A percentile compares a stretch with the other conserved stretches of the same genome.
phyloP scores from a whole-genome alignment of 1,139 yeast species.

The Pichia terricola region DNA sequence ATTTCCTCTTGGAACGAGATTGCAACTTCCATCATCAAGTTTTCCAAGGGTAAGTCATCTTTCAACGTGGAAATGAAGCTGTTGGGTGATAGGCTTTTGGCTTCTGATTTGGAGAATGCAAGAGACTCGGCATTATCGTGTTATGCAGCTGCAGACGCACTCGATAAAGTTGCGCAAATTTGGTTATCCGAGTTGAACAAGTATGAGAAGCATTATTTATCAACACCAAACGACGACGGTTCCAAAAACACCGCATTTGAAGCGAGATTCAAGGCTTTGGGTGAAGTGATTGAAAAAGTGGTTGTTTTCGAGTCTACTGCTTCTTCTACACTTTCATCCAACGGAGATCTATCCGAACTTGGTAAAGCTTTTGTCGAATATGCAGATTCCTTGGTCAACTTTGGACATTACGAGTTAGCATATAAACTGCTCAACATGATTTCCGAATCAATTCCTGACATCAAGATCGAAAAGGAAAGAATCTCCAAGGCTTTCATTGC shows the following conservation, averaged over 20 bases:
- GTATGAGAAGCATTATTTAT: conserved; percentile 42
- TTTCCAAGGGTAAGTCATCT: conserved; percentile 35
- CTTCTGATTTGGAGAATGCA: conserved; percentile 20
- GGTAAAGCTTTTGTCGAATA: conserved; percentile 64
- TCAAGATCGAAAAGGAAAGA: conserved; percentile 66
- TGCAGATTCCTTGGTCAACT: conserved; percentile 69
- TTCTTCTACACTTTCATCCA: conserved; percentile 23
- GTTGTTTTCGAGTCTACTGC: conserved; percentile 61
- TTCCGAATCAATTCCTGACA: conserved; percentile 55
- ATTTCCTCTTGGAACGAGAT: conserved; percentile 74
- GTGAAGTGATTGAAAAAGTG: conserved; percentile 75
- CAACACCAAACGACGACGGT: conserved; percentile 17
- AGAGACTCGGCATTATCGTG: conserved; percentile 72
- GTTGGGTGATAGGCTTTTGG: conserved; percentile 66
- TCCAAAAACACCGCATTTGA: conserved; percentile 58
- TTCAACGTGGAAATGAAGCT: conserved; percentile 49
- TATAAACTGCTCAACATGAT: conserved; percentile 56
- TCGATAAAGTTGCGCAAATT: conserved; percentile 68
- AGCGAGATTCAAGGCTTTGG: conserved; percentile 77
- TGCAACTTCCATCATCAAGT: conserved; percentile 60
- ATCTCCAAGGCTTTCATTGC: conserved; percentile 46
- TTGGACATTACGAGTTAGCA: conserved; percentile 81
- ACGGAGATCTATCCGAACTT: conserved; percentile 40
- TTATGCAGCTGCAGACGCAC: conserved; percentile 72
- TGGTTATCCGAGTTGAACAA: conserved; percentile 75